Evolutionary conservation across 331 rosid species (phyloP).

Genomic region (Phaseolus coccineus): DNA sequence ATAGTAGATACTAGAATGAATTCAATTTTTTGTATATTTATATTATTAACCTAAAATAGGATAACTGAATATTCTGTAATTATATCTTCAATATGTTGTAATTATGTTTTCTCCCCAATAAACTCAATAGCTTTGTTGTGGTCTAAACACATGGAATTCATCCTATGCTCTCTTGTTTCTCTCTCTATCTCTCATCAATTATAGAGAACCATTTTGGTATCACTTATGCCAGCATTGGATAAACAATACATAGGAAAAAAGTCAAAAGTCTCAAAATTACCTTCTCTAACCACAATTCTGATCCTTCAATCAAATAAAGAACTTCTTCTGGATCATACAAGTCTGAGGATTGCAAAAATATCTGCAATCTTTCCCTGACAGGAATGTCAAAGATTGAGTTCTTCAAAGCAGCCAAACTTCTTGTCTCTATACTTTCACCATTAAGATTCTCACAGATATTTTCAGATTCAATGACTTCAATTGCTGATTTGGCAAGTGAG

Average conservation of each 20-base stretch:
- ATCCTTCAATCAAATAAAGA: slow-evolving; percentile 90
- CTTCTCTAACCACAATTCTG: slow-evolving; percentile 97
- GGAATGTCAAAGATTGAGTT: slow-evolving; percentile 73
- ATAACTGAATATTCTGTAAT: too few relatives aligned
- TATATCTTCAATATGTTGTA: too few relatives aligned
- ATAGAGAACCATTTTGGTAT: slow-evolving; percentile 16
- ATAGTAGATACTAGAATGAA: too few relatives aligned
- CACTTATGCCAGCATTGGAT: slow-evolving; percentile 26
- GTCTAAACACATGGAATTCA: too few relatives aligned
- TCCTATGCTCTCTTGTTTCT: too few relatives aligned
- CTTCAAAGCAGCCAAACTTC: slow-evolving; percentile 41
- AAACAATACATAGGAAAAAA: slow-evolving; percentile 39
- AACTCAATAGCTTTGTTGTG: too few relatives aligned
- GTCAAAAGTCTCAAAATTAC: slow-evolving; percentile 50
- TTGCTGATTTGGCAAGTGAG: slow-evolving; percentile 90
- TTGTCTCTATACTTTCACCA: slow-evolving; percentile 53
- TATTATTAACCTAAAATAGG: too few relatives aligned
- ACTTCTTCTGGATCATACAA: slow-evolving; percentile 96
- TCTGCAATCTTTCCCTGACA: slow-evolving; percentile 84
- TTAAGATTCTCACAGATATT: slow-evolving; percentile 51
- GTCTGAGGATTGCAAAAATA: slow-evolving; percentile 90
- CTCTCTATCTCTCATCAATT: neutral
- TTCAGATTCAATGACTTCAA: slow-evolving; percentile 69
- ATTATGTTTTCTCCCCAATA: too few relatives aligned
- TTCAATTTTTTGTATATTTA: too few relatives aligned